These are phyloP conservation scores for Pterula multifida DNA, from an alignment of 1,284 basidiomycete genomes.

Conservation along the genomic window DNA sequence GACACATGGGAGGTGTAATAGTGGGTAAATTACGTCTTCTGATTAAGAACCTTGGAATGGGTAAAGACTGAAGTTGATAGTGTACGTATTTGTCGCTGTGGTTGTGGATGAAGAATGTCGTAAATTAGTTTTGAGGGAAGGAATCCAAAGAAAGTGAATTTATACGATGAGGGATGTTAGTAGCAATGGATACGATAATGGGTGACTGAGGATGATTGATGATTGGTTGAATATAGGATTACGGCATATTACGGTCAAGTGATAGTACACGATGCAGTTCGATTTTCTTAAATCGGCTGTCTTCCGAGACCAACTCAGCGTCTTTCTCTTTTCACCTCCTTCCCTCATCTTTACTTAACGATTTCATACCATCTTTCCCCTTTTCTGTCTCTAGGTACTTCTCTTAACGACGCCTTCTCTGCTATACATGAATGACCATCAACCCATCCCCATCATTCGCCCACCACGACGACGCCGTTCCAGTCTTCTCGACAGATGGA, in stretches of 20 bases:
- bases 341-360: constrained; percentile 9
- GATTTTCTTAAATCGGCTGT: background rate
- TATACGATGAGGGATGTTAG: no score
- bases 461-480: constrained; percentile 31
- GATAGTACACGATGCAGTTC: constrained; percentile 1
- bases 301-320: constrained; percentile 8
- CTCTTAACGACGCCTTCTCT: background rate
- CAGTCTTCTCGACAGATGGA: constrained; percentile 57
- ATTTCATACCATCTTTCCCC: constrained; percentile 11
- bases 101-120: no score
- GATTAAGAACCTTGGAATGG: no score
- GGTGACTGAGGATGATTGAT: background rate
- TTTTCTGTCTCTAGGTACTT: constrained; percentile 3
- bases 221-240: background rate
- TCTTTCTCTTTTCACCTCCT: constrained; percentile 10
- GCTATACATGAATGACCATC: background rate
- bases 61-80: no score
- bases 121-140: no score
- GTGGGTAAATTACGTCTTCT: no score
- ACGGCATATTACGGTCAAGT: background rate
- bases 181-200: no score
- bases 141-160: no score
- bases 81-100: no score
- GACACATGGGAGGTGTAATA: no score
- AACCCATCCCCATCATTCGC: constrained; percentile 11